Evolutionary conservation across 768 basidiomycete genomes (phyloP), one percentile per base, ranked within the genome.

Genomic region (Termitomyces sp.): DNA sequence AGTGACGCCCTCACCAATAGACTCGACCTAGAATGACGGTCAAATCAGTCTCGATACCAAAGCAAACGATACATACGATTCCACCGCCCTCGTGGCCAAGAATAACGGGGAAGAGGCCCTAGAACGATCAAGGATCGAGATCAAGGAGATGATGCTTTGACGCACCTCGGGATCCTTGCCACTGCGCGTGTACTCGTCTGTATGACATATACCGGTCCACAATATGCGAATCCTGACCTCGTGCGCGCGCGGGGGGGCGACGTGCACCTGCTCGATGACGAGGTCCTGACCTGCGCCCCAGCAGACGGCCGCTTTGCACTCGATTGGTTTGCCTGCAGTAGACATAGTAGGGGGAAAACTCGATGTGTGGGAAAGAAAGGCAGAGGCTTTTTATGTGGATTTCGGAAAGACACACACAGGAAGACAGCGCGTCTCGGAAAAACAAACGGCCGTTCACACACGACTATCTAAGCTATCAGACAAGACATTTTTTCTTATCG

Each of bases 81-180:
- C 92, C 93, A 60, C 92, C 94, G 56, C 95, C 94, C 75, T 97
- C 95, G 69, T 97, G 94, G 31, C 94, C 94, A 59, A 98, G 85
- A 67, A 98, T 94, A 62, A 90, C 87, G 37, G 94, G 94, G 79
- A 95, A 96, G 49, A 88, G 69, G 60, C 94, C 91, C 88, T 92
- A 53, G 4, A 34, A n/a, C 16, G 36, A 37, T 39, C 37, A 39
- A 16, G 7, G 7, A 39, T 39, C 37, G 34, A 12, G 29, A 29
- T 29, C 29, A 29, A 29, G 29, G 29, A 6, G 29, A 29, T 29
- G 4, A 6, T 6, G 4, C 29, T 6, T 29, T 6, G 29, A 29
- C 29, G 53, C 69, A 89, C 95, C 83, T 98, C 97, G 43, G 94
- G 86, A 71, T 99, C 96, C 72, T 90, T 90, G 56, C 95, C 94